Evolutionary conservation across 495 filamentous ascomycete genomes (phyloP).

Genomic region (Aspergillus hancockii): DNA sequence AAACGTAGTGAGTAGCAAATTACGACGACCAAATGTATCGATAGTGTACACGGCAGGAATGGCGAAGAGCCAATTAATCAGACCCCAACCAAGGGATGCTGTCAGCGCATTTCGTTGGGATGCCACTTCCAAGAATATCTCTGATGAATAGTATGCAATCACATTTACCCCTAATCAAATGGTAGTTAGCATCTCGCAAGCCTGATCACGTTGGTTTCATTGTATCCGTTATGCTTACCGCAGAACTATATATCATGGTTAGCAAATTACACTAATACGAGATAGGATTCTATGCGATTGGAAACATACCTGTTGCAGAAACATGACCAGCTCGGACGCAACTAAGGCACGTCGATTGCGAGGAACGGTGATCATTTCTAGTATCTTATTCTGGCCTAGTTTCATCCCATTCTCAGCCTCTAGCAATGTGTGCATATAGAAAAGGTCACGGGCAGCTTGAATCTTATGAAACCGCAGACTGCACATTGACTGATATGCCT

Average conservation of each 20-base stretch:
- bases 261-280: background rate
- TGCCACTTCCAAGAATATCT: constrained; percentile 57
- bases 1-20: constrained; percentile 75
- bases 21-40: constrained; percentile 77
- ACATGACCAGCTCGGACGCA: constrained; percentile 78
- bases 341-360: constrained; percentile 76
- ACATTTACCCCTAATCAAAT: constrained; percentile 51
- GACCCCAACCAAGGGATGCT: constrained; percentile 72
- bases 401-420: constrained; percentile 61
- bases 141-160: constrained; percentile 57
- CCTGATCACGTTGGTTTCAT: background rate
- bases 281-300: background rate
- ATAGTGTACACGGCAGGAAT: constrained; percentile 82
- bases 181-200: background rate
- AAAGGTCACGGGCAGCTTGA: constrained; percentile 79
- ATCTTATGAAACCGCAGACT: constrained; percentile 66
- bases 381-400: constrained; percentile 60
- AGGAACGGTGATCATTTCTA: constrained; percentile 71
- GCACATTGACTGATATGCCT: constrained; percentile 68
- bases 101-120: constrained; percentile 54
- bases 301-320: constrained; percentile 74
- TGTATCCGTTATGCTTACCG: background rate
- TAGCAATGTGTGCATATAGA: constrained; percentile 75
- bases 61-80: constrained; percentile 78
- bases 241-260: constrained; percentile 18